phyloP scores from a whole-genome alignment of 2,329 filamentous ascomycete species.

The Oidium heveae region DNA sequence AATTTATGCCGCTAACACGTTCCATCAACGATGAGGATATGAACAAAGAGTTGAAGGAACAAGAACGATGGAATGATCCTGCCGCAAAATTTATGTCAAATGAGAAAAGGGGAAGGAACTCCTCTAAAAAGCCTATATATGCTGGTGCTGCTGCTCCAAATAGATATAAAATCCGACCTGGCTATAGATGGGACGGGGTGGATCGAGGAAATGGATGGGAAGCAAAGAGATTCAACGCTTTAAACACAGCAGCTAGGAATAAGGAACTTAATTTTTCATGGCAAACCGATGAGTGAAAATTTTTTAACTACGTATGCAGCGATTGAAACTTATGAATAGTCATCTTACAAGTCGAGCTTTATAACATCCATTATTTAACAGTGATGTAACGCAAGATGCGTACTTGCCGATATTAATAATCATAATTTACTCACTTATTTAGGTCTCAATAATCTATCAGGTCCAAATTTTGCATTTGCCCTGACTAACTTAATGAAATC shows the following conservation, averaged over 20 bases:
- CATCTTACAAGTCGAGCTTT: background rate
- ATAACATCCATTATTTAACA: too few species aligned
- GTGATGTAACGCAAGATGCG: too few species aligned
- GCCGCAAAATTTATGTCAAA: conserved; percentile 52
- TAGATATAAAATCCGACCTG: conserved; percentile 76
- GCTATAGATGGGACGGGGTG: conserved; percentile 90
- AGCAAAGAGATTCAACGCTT: conserved; percentile 68
- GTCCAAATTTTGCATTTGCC: conserved; percentile 24
- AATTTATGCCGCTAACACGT: conserved; percentile 55
- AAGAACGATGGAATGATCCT: conserved; percentile 78
- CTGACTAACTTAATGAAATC: conserved; percentile 36
- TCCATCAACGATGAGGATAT: conserved; percentile 64
- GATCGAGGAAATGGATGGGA: conserved; percentile 88
- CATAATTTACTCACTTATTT: conserved; percentile 4
- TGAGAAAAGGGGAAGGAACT: conserved; percentile 9
- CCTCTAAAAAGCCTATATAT: conserved; percentile 26
- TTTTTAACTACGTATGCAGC: background rate
- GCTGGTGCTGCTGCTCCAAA: conserved; percentile 64
- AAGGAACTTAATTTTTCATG: conserved; percentile 72
- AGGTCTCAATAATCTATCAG: conserved; percentile 25
- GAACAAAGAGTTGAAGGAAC: conserved; percentile 57
- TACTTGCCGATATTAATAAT: background rate
- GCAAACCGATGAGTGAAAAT: conserved; percentile 69
- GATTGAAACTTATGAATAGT: background rate
- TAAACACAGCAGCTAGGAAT: conserved; percentile 52